Evolutionary conservation across 805 yeast species (phyloP).

Genomic region (Candida taoyuanica): DNA sequence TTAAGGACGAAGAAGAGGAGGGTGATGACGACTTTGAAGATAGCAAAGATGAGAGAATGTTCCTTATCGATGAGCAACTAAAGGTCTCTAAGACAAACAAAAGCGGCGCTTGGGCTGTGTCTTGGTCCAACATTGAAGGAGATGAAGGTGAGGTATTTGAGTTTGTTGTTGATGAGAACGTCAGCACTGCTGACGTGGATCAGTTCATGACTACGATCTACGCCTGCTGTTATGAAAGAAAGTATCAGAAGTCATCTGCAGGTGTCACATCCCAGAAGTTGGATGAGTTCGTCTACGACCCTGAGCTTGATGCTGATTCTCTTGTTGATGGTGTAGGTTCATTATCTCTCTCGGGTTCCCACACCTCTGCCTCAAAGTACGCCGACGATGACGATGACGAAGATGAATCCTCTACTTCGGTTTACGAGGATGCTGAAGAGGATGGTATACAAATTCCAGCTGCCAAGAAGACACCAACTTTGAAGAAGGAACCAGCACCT

Average conservation of each 20-base stretch:
- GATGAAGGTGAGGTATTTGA: constrained; percentile 83
- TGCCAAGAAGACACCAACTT: not conserved
- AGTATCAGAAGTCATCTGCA: constrained; percentile 51
- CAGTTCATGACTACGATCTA: constrained; percentile 58
- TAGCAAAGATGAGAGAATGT: constrained; percentile 62
- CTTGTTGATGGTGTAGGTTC: constrained; percentile 9
- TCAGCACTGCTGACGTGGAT: constrained; percentile 47
- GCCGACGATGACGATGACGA: constrained; percentile 20
- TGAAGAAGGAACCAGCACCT: constrained; percentile 13
- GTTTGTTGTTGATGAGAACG: constrained; percentile 62
- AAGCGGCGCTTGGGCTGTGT: constrained; percentile 53
- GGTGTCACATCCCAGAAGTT: constrained; percentile 45
- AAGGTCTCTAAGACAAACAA: constrained; percentile 48
- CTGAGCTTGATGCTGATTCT: constrained; percentile 15
- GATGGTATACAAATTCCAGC: constrained; percentile 2
- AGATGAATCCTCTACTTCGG: constrained; percentile 29
- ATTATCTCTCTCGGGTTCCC: constrained; percentile 3
- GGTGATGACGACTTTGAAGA: constrained; percentile 35
- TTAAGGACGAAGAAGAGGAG: constrained; percentile 50
- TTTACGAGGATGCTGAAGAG: constrained; percentile 29
- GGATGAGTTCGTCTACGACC: constrained; percentile 49
- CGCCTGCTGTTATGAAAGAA: constrained; percentile 72
- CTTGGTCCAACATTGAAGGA: constrained; percentile 84
- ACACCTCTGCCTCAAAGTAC: not conserved
- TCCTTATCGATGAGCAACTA: constrained; percentile 58